Conservation (phyloP, 2,329 filamentous ascomycete genomes). For the Phaeoacremonium minimum region DNA sequence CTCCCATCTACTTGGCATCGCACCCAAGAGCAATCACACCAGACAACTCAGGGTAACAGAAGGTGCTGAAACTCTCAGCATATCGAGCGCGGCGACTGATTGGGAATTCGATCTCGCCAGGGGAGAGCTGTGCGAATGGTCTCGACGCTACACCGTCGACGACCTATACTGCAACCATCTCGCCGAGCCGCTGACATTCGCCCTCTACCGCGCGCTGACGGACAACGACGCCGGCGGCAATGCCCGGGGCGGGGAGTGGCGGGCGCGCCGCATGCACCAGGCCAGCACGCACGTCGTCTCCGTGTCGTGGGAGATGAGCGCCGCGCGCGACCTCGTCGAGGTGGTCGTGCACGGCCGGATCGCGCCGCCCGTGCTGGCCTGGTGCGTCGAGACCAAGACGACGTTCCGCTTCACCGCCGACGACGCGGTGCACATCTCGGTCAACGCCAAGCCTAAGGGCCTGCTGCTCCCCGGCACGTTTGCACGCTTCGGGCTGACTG, state of each 20-base stretch:
- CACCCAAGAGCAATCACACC: no score
- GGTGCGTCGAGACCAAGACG: conserved; percentile 46
- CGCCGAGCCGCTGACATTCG: conserved; percentile 38
- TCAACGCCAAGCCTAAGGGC: conserved; percentile 43
- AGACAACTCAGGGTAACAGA: no score
- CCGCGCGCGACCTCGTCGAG: conserved; percentile 24
- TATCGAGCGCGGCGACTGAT: no score
- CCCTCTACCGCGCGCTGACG: conserved; percentile 61
- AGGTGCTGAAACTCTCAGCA: no score
- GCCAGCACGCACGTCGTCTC: conserved; percentile 35
- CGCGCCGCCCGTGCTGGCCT: conserved; percentile 60
- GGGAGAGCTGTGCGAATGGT: conserved; percentile 38
- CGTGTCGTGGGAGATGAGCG: conserved; percentile 23
- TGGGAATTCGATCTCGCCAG: conserved; percentile 40
- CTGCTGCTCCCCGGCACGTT: conserved; percentile 49
- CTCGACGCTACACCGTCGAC: conserved; percentile 16
- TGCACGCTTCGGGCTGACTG: conserved; percentile 59
- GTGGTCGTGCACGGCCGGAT: conserved; percentile 48
- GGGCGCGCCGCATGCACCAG: conserved; percentile 38
- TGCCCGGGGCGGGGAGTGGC: conserved; percentile 53
- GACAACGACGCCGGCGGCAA: conserved; percentile 58
- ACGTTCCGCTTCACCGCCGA: conserved; percentile 49
- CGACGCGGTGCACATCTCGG: conserved; percentile 42
- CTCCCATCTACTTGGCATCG: not conserved
- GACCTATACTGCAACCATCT: conserved; percentile 31